Percentiles rank a stretch among this genome's conserved stretches.
phyloP scores from a whole-genome alignment of 148 eudicot species.

The Cornus controversa region DNA sequence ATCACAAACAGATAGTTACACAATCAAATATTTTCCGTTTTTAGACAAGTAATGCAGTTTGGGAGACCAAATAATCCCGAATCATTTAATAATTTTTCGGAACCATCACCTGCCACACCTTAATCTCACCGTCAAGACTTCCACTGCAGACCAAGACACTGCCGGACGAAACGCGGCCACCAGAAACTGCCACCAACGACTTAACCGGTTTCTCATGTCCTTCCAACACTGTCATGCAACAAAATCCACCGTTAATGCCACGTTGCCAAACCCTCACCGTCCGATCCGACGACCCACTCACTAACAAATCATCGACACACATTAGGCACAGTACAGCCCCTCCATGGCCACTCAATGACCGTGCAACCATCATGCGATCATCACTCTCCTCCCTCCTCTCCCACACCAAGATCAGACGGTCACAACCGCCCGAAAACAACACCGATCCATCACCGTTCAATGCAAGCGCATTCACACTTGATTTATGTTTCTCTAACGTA shows the following conservation, averaged over 20 bases:
- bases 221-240: constrained; percentile 38
- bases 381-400: constrained; percentile 16
- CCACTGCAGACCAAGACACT: constrained; percentile 30
- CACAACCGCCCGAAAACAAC: constrained; percentile 36
- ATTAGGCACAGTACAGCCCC: constrained; percentile 37
- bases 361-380: constrained; percentile 24
- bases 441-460: constrained; percentile 27
- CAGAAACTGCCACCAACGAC: constrained; percentile 24
- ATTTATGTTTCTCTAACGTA: constrained; percentile 21
- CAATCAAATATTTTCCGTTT: too few species aligned
- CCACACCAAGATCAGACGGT: constrained; percentile 31
- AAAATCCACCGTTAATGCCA: neutral
- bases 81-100: too few species aligned
- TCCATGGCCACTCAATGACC: constrained; percentile 26
- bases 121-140: constrained; percentile 40
- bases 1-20: too few species aligned
- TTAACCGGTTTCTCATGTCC: constrained; percentile 36
- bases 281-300: constrained; percentile 41
- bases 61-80: too few species aligned
- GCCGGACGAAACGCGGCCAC: neutral
- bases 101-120: constrained; percentile 27
- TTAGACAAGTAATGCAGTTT: too few species aligned
- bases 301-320: constrained; percentile 29
- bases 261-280: constrained; percentile 39
- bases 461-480: constrained; percentile 40